Evolutionary conservation across 257 asterid species (phyloP).

Genomic region (Solanum ahanhuiri): DNA sequence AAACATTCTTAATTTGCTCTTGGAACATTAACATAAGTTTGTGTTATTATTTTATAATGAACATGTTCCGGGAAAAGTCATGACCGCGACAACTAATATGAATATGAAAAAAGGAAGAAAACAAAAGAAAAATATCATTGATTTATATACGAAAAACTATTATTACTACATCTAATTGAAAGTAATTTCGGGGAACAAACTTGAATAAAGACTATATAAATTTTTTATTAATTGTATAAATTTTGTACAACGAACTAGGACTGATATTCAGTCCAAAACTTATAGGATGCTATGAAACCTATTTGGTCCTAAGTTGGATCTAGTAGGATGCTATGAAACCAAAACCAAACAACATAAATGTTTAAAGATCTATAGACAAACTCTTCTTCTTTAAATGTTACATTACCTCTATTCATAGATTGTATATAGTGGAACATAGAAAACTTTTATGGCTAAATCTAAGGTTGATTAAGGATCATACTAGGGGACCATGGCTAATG

Average conservation of each 20-base stretch:
- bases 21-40: not conserved
- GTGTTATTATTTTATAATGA: not conserved
- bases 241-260: too few relatives aligned
- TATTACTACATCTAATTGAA: too few relatives aligned
- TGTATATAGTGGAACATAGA: not conserved
- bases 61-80: not conserved
- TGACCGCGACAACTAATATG: too few relatives aligned
- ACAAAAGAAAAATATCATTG: too few relatives aligned
- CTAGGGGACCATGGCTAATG: not conserved
- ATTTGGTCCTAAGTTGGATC: too few relatives aligned
- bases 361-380: not conserved
- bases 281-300: not conserved
- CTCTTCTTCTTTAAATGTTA: not conserved
- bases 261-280: too few relatives aligned
- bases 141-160: not conserved
- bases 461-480: not conserved
- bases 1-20: too few relatives aligned
- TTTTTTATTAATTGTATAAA: too few relatives aligned
- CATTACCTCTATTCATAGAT: not conserved
- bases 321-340: not conserved
- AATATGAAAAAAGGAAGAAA: too few relatives aligned
- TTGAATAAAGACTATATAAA: too few relatives aligned
- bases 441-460: not conserved
- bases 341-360: too few relatives aligned
- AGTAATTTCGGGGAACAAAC: not conserved